Conservation (phyloP, 2,329 filamentous ascomycete genomes). For the Pyrenochaeta sp. region DNA sequence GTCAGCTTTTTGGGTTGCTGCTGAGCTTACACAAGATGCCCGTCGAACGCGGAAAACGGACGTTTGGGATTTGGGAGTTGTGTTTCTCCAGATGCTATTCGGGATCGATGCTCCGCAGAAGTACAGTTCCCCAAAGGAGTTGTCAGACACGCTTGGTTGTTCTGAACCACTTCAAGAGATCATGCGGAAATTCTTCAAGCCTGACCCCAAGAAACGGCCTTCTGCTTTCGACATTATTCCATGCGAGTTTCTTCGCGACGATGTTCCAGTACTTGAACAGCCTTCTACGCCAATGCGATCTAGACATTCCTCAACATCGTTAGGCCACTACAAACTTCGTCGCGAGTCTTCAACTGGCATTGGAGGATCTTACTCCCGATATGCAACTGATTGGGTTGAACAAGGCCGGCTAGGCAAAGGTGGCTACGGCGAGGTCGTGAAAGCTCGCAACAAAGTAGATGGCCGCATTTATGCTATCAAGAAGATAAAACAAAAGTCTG, state of each 20-base stretch:
- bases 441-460: constrained; percentile 92
- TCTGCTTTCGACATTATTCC: constrained; percentile 78
- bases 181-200: constrained; percentile 82
- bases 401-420: constrained; percentile 89
- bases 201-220: constrained; percentile 83
- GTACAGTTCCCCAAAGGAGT: constrained; percentile 78
- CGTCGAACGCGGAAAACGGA: constrained; percentile 77
- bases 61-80: constrained; percentile 92
- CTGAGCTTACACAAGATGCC: constrained; percentile 73
- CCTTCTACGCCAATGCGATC: constrained; percentile 46
- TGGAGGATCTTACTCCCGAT: constrained; percentile 70
- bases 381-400: constrained; percentile 89
- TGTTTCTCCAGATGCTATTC: constrained; percentile 94
- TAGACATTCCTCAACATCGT: constrained; percentile 47
- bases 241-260: constrained; percentile 63
- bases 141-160: constrained; percentile 75
- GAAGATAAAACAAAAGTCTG: constrained; percentile 86
- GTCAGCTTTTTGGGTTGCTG: constrained; percentile 83
- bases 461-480: constrained; percentile 96
- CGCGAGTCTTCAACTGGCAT: constrained; percentile 47
- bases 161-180: constrained; percentile 82
- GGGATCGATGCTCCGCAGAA: constrained; percentile 78
- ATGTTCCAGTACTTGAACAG: constrained; percentile 54
- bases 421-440: constrained; percentile 95
- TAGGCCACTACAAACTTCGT: constrained; percentile 42